phyloP scores from a whole-genome alignment of 2,329 filamentous ascomycete species.

The Xylaria sp. region DNA sequence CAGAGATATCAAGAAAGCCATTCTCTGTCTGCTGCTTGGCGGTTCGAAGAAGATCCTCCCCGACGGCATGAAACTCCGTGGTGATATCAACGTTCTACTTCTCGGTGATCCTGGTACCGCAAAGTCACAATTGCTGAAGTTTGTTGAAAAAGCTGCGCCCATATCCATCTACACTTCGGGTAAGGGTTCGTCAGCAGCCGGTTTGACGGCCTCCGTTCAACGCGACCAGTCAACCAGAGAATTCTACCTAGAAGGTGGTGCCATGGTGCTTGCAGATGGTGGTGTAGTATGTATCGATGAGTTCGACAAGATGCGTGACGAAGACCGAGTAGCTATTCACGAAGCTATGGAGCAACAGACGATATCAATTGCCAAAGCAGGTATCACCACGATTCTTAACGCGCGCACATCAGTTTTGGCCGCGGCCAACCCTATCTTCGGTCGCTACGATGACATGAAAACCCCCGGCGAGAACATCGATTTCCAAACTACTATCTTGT shows the following conservation, averaged over 20 bases:
- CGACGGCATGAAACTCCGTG: conserved; percentile 94
- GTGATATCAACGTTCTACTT: conserved; percentile 95
- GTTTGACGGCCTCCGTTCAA: conserved; percentile 95
- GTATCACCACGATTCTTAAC: conserved; percentile 97
- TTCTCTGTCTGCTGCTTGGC: conserved; percentile 86
- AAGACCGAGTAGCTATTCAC: conserved; percentile 95
- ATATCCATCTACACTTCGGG: conserved; percentile 98
- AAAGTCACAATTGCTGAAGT: conserved; percentile 95
- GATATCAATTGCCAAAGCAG: conserved; percentile 96
- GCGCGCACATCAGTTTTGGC: conserved; percentile 91
- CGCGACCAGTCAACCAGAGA: conserved; percentile 86
- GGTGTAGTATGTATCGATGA: conserved; percentile 98
- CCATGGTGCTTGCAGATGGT: conserved; percentile 95
- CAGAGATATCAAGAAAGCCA: conserved; percentile 92
- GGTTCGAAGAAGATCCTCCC: conserved; percentile 97
- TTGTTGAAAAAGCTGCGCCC: conserved; percentile 91
- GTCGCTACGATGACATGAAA: conserved; percentile 96
- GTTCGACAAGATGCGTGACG: conserved; percentile 99
- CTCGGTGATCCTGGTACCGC: conserved; percentile 97
- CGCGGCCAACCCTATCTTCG: conserved; percentile 95
- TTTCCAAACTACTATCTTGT: conserved; percentile 96
- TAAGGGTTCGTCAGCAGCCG: conserved; percentile 94
- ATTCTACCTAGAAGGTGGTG: conserved; percentile 96
- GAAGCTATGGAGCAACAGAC: conserved; percentile 99
- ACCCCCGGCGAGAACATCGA: conserved; percentile 97